Evolutionary conservation across 441 rosid species (phyloP).

Genomic region (Gossypium schwendimanii): DNA sequence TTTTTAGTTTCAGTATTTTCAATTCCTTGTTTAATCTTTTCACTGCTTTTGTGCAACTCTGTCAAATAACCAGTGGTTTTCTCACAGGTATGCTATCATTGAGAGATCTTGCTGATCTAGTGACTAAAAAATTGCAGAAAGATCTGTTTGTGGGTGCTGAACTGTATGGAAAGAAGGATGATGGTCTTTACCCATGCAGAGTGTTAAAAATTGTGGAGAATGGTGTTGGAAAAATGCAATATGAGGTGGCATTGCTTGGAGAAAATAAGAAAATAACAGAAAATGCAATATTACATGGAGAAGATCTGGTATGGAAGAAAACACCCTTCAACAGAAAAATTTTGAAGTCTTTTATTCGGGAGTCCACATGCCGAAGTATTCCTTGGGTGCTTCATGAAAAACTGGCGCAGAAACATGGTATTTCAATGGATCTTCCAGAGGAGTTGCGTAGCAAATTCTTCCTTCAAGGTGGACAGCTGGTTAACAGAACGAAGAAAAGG

Average conservation of each 20-base stretch:
- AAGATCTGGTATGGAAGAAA: constrained; percentile 70
- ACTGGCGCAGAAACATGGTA: constrained; percentile 59
- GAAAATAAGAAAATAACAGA: constrained; percentile 46
- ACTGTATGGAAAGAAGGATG: constrained; percentile 56
- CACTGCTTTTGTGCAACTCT: neutral
- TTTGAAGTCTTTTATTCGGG: constrained; percentile 88
- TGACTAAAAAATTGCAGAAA: constrained; percentile 55
- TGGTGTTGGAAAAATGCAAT: constrained; percentile 32
- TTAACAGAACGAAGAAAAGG: constrained; percentile 42
- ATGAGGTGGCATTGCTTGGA: constrained; percentile 72
- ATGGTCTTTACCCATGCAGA: constrained; percentile 53
- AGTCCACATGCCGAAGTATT: constrained; percentile 70
- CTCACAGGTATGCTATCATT: constrained; percentile 69
- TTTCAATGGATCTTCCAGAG: constrained; percentile 58
- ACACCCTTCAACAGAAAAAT: constrained; percentile 63
- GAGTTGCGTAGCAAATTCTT: constrained; percentile 48
- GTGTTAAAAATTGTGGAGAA: constrained; percentile 44
- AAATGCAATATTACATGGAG: constrained; percentile 39
- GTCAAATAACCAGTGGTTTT: constrained; percentile 15
- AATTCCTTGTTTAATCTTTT: constrained; percentile 5
- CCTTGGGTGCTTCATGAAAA: constrained; percentile 86
- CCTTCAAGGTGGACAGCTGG: constrained; percentile 59
- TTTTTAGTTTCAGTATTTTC: neutral
- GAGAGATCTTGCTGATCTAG: constrained; percentile 69
- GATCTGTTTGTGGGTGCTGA: constrained; percentile 56